These are phyloP conservation scores for Ophiostoma piceae DNA, from an alignment of 2,329 filamentous ascomycete genomes.

Conservation along the genomic window DNA sequence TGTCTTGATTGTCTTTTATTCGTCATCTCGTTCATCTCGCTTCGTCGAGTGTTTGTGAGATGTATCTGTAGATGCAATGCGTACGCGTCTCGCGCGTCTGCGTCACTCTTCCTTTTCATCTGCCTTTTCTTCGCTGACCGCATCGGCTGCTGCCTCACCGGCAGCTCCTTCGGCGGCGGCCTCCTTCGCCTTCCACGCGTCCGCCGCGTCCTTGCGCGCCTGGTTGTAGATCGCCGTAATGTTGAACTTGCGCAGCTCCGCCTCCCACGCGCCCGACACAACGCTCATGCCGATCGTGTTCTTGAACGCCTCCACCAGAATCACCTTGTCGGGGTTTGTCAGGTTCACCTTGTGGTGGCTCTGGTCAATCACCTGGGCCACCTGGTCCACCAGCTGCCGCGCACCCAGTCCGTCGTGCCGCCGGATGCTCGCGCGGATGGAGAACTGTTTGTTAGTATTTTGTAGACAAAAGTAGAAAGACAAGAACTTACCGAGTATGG, in stretches of 20 bases:
- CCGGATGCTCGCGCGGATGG: conserved; percentile 73
- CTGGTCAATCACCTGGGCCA: conserved; percentile 58
- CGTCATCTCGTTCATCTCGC: conserved; percentile 8
- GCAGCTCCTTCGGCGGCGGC: background rate
- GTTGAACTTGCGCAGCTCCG: conserved; percentile 70
- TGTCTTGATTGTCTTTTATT: background rate
- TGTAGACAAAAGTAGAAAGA: background rate
- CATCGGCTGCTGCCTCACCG: background rate
- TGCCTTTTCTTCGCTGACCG: background rate
- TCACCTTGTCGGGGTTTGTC: conserved; percentile 69
- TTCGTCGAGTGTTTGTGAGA: background rate
- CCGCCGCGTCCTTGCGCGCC: conserved; percentile 7
- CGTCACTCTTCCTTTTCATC: background rate
- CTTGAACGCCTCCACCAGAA: conserved; percentile 71
- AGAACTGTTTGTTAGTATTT: conserved; percentile 56
- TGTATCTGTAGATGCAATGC: background rate
- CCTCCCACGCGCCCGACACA: conserved; percentile 63
- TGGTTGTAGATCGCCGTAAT: conserved; percentile 63
- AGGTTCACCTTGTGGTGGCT: conserved; percentile 70
- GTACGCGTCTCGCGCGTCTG: background rate
- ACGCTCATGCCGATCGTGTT: conserved; percentile 69
- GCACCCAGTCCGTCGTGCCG: conserved; percentile 66
- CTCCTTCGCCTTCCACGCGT: background rate
- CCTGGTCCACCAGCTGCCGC: conserved; percentile 62
- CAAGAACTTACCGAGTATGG: conserved; percentile 45